A percentile compares a stretch with the other conserved stretches of the same genome.
Evolutionary conservation across 2,329 filamentous ascomycete genomes (phyloP).

Genomic region (Scytalidium sp.): DNA sequence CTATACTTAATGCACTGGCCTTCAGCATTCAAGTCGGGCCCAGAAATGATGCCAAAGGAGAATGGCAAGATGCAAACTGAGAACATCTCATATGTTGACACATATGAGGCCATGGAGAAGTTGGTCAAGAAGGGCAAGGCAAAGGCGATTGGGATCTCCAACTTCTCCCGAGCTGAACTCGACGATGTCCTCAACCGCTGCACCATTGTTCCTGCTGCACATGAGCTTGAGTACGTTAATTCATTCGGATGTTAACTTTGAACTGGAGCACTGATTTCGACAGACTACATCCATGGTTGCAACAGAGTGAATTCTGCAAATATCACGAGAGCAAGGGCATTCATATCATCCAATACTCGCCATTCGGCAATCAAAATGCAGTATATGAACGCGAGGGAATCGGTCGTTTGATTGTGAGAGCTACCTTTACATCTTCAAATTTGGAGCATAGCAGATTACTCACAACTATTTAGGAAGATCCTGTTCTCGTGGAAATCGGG

Average conservation of each 20-base stretch:
- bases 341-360: conserved; percentile 43
- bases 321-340: conserved; percentile 42
- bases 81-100: conserved; percentile 38
- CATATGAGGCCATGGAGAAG: conserved; percentile 58
- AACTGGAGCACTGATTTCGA: too few relatives aligned
- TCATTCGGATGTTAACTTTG: too few relatives aligned
- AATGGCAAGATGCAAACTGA: conserved; percentile 19
- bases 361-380: conserved; percentile 60
- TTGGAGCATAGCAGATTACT: background rate
- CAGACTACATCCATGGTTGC: conserved; percentile 46
- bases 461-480: conserved; percentile 40
- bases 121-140: conserved; percentile 49
- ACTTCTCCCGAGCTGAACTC: conserved; percentile 47
- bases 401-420: conserved; percentile 28
- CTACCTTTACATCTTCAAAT: background rate
- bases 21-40: conserved; percentile 24
- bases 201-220: conserved; percentile 49
- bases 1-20: conserved; percentile 38
- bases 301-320: conserved; percentile 45
- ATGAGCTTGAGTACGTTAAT: conserved; percentile 49
- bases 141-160: conserved; percentile 59
- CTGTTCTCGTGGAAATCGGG: conserved; percentile 49
- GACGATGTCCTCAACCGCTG: conserved; percentile 38
- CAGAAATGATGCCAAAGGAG: conserved; percentile 19
- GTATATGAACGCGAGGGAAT: conserved; percentile 57